Conservation (phyloP, 768 basidiomycete genomes). For the Tricholoma hemisulphureum region DNA sequence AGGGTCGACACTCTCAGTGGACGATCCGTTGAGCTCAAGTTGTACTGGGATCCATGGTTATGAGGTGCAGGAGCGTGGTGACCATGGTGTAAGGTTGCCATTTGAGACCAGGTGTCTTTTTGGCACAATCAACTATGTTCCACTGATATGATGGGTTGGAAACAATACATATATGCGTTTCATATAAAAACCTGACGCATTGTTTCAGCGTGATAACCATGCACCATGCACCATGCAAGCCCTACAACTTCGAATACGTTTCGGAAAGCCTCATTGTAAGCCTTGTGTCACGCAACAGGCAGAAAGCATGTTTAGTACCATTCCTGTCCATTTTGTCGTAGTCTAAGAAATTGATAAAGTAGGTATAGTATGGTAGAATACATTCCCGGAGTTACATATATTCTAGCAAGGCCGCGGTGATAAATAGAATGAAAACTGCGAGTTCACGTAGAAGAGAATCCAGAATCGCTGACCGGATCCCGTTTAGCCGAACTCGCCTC, state of each 20-base stretch:
- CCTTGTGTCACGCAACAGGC: constrained; percentile 5
- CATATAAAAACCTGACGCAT: constrained; percentile 19
- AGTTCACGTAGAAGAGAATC: constrained; percentile 41
- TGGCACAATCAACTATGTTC: background rate
- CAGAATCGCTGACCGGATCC: constrained; percentile 48
- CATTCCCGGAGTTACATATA: constrained; percentile 3
- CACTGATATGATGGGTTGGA: constrained; percentile 6
- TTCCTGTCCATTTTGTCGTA: constrained; percentile 12
- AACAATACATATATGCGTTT: constrained; percentile 12
- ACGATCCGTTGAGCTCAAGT: constrained; percentile 4
- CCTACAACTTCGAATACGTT: constrained; percentile 5
- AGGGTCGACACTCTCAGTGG: constrained; percentile 4
- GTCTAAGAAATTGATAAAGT: constrained; percentile 16
- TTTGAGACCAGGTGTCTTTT: background rate
- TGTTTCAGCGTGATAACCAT: constrained; percentile 37
- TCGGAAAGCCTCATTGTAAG: constrained; percentile 8
- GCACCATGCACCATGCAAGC: constrained; percentile 18
- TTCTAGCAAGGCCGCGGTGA: constrained; percentile 6
- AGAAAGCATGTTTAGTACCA: constrained; percentile 18
- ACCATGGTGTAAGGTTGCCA: constrained; percentile 8
- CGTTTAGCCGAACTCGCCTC: constrained; percentile 44
- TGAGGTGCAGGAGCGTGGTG: constrained; percentile 1
- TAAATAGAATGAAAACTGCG: constrained; percentile 1
- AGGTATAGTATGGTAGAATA: constrained; percentile 11
- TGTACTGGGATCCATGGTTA: constrained; percentile 3